Percentiles rank a stretch among this genome's conserved stretches.
phyloP scores from a whole-genome alignment of 768 basidiomycete genomes.

The Boletellus ananas region DNA sequence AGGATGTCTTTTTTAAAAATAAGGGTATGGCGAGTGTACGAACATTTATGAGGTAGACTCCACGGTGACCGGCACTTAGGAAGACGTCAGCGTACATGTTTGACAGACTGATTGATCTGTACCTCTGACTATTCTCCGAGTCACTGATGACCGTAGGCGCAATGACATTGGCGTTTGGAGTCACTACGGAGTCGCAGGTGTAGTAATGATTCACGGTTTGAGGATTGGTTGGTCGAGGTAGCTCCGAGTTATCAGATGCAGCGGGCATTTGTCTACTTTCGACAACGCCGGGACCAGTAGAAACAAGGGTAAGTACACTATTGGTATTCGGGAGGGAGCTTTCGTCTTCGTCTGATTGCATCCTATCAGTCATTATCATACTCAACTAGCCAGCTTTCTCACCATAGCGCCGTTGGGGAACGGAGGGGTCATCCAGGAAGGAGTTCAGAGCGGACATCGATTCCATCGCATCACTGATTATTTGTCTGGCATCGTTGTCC shows the following conservation, averaged over 20 bases:
- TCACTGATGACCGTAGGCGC: neutral
- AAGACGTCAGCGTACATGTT: no score
- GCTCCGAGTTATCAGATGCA: no score
- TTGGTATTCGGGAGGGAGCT: neutral
- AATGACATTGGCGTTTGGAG: neutral
- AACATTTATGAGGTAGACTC: no score
- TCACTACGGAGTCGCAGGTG: conserved; percentile 4
- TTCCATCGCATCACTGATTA: neutral
- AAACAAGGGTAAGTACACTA: neutral
- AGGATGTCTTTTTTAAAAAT: no score
- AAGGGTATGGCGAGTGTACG: no score
- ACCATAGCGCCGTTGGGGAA: conserved; percentile 1
- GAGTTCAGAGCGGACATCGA: neutral
- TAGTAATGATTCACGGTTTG: no score
- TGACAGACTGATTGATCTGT: neutral
- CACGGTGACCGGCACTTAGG: no score
- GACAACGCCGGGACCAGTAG: neutral
- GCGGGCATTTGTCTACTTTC: neutral
- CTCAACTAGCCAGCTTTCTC: no score
- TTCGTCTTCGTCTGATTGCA: neutral
- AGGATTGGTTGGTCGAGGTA: no score
- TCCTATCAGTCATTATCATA: neutral
- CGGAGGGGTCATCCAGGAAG: conserved; percentile 4
- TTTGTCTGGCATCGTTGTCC: neutral
- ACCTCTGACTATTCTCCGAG: neutral